Evolutionary conservation across 2,329 filamentous ascomycete species (phyloP).

Genomic region (Monascus ruber): DNA sequence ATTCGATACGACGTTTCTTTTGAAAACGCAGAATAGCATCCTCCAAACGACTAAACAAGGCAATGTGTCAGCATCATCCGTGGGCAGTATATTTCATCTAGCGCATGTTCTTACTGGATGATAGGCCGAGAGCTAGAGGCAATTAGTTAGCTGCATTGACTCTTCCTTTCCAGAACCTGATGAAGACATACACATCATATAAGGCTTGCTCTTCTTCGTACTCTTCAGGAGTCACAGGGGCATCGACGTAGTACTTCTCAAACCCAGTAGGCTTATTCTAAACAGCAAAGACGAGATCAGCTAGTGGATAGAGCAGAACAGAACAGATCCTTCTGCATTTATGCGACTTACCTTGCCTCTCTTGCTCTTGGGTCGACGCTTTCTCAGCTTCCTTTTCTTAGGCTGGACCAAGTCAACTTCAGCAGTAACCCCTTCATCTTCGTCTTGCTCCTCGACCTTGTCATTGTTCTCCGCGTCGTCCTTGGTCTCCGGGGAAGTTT

Average conservation of each 20-base stretch:
- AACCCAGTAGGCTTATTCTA: conserved; percentile 52
- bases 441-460: background rate
- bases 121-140: conserved; percentile 40
- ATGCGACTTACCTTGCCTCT: conserved; percentile 16
- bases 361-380: conserved; percentile 27
- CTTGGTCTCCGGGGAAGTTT: background rate
- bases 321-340: conserved; percentile 1
- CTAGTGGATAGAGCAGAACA: background rate
- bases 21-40: conserved; percentile 74
- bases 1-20: conserved; percentile 60
- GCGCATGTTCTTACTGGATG: conserved; percentile 39
- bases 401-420: conserved; percentile 4
- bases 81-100: no score
- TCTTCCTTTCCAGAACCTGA: background rate
- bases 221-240: conserved; percentile 62
- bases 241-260: conserved; percentile 71
- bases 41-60: conserved; percentile 57
- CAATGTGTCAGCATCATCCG: conserved; percentile 5
- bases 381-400: conserved; percentile 25
- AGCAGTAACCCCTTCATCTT: conserved; percentile 1
- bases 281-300: conserved; percentile 1
- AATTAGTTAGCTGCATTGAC: conserved; percentile 6
- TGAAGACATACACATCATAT: conserved; percentile 51
- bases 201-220: conserved; percentile 54
- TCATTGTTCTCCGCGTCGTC: background rate